Base-by-base conservation (phyloP, 176 grass and related monocot genomes). In the Cocos nucifera region DNA sequence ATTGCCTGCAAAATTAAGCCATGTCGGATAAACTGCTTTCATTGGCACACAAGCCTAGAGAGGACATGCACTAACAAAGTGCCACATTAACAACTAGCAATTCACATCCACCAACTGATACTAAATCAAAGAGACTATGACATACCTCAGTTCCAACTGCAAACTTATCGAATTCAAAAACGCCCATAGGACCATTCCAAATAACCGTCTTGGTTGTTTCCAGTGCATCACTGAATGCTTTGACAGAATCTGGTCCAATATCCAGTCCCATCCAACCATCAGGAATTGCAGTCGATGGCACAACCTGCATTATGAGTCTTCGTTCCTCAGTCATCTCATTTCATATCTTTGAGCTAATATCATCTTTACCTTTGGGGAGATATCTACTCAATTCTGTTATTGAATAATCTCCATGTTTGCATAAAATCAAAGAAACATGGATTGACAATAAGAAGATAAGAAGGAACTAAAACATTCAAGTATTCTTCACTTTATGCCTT, bases 201-300 rank as follows among this genome's bases (percentile, higher is more conserved):
- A 88, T 88, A 74, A 80, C 24, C n/a, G 80, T 83, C 60, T 88
- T 61, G 4, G 80, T 83, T 54, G 80, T 80, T 4, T 88, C 85
- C 61, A 88, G 69, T 66, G 80, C 73, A 30, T 70, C 56, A 51
- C 61, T 88, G 51, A 88, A 88, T 65, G 80, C 19, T 51, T 67
- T 51, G 21, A 89, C 19, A 30, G 85, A 80, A 59, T 83, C 80
- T 51, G 80, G 80, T 29, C 85, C 85, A 63, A 89, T 74, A 69
- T 89, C 85, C 59, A 89, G 65, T n/a, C 85, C 80, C 85, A 89
- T 89, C 80, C 85, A 89, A 59, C 85, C 80, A 80, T 89, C 85
- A 71, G 85, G 85, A 74, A 89, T 83, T 3, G 71, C 73, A 67
- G 80, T 80, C 77, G 85, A 73, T 19, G 77, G 26, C 7, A 89